Percentiles rank a stretch among this genome's conserved stretches.
These are phyloP conservation scores for Fusarium verrucosum DNA, from an alignment of 2,329 filamentous ascomycete genomes.

Conservation along the genomic window DNA sequence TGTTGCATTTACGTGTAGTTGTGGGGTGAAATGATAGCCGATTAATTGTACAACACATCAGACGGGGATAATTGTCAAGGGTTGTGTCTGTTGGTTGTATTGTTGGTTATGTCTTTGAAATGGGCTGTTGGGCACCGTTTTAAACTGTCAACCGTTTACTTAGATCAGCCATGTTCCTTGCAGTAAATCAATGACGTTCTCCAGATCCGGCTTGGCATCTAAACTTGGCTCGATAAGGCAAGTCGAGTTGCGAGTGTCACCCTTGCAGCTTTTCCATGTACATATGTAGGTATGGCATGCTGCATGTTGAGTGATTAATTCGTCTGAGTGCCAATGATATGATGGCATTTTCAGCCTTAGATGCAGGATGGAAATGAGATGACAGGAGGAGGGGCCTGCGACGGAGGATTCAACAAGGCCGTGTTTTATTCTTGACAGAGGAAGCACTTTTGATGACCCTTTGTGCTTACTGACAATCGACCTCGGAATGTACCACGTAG, in stretches of 20 bases:
- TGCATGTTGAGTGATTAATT: constrained; percentile 17
- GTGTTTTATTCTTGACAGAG: not conserved
- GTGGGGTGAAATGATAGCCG: not conserved
- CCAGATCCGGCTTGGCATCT: constrained; percentile 1
- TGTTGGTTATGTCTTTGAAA: not conserved
- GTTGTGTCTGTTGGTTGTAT: not conserved
- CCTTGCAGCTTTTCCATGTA: constrained; percentile 16
- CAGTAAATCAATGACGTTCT: constrained; percentile 13
- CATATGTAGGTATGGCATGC: no score
- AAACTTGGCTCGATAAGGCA: constrained; percentile 16
- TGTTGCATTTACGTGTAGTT: not conserved
- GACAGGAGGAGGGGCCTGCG: not conserved
- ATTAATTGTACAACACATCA: not conserved
- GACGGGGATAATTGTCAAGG: not conserved
- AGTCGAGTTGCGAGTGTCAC: constrained; percentile 1
- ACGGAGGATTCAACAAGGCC: not conserved
- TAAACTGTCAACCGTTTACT: constrained; percentile 19
- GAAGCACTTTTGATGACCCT: no score
- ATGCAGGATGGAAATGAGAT: constrained; percentile 18
- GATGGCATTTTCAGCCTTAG: not conserved
- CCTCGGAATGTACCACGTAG: constrained; percentile 12
- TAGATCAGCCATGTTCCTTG: constrained; percentile 20
- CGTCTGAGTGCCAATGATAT: not conserved
- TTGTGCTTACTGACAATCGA: not conserved
- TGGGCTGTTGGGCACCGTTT: not conserved